Conservation (phyloP, 2,329 filamentous ascomycete genomes). For the Xylaria multiplex region DNA sequence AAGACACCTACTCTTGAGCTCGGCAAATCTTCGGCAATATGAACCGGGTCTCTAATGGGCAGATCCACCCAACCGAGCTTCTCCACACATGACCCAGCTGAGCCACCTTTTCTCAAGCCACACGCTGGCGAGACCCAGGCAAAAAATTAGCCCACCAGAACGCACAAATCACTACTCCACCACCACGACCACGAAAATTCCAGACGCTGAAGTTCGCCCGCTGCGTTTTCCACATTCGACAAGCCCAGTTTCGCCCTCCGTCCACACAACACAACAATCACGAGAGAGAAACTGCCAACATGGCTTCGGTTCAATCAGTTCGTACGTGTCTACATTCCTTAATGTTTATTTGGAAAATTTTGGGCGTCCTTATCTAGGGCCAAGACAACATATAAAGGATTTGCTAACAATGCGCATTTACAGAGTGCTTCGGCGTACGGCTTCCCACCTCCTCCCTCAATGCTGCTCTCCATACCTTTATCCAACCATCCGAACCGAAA, state of each 20-base stretch:
- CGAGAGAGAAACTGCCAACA: conserved; percentile 35
- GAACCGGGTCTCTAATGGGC: conserved; percentile 58
- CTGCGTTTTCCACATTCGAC: conserved; percentile 37
- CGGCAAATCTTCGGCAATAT: conserved; percentile 54
- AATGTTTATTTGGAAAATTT: background rate
- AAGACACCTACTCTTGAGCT: too few species aligned
- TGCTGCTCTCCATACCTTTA: background rate
- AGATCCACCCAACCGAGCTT: background rate
- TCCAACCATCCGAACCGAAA: background rate
- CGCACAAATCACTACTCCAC: conserved; percentile 40
- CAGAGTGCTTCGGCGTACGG: conserved; percentile 41
- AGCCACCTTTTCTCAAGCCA: conserved; percentile 29
- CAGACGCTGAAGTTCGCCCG: conserved; percentile 34
- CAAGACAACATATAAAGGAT: background rate
- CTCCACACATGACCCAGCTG: background rate
- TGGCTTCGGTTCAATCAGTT: conserved; percentile 38
- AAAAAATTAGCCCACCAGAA: conserved; percentile 33
- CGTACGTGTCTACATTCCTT: conserved; percentile 27
- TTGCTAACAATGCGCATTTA: conserved; percentile 29
- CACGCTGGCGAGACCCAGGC: conserved; percentile 36
- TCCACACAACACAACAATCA: conserved; percentile 30
- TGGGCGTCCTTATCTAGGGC: background rate
- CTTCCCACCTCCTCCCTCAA: background rate
- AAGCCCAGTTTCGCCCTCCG: conserved; percentile 33
- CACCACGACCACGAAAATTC: conserved; percentile 36